Evolutionary conservation across 331 rosid species (phyloP).

Genomic region (Pyrus hybrid): DNA sequence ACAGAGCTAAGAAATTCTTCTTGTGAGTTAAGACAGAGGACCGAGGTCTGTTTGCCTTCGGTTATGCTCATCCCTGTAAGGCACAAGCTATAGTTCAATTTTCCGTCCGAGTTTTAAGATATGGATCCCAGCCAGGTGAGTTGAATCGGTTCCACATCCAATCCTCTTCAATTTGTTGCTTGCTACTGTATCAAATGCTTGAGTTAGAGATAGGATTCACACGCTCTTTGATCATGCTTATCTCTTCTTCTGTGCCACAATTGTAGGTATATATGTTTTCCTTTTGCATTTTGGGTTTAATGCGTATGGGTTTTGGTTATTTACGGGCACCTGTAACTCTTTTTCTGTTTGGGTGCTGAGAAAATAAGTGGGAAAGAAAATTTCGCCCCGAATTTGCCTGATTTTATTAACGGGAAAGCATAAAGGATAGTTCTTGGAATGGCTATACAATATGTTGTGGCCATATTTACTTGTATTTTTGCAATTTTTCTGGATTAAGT

Average conservation of each 20-base stretch:
- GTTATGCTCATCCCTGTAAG: not conserved
- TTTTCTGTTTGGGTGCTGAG: conserved; percentile 2
- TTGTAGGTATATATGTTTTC: not conserved
- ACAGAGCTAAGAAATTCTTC: not conserved
- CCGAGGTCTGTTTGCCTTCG: not conserved
- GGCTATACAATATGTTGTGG: not conserved
- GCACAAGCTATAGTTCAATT: not conserved
- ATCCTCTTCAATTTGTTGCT: not conserved
- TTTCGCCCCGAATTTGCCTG: too few species aligned
- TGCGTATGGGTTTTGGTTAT: not conserved
- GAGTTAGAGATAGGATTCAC: not conserved
- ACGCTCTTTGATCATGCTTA: not conserved
- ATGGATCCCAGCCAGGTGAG: conserved; percentile 28
- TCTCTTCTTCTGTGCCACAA: not conserved
- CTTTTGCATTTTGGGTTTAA: not conserved
- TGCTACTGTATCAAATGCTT: not conserved
- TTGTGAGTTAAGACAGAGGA: not conserved
- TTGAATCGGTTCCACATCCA: not conserved
- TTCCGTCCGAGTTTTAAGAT: not conserved
- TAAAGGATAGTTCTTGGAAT: not conserved
- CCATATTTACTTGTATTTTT: not conserved
- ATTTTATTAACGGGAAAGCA: not conserved
- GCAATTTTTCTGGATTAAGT: not conserved
- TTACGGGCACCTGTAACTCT: not conserved
- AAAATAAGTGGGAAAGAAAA: not conserved